A percentile compares a stretch with the other conserved stretches of the same genome.
Conservation (phyloP, 192 early-diverging fungal genomes). For the Podila horticola region DNA sequence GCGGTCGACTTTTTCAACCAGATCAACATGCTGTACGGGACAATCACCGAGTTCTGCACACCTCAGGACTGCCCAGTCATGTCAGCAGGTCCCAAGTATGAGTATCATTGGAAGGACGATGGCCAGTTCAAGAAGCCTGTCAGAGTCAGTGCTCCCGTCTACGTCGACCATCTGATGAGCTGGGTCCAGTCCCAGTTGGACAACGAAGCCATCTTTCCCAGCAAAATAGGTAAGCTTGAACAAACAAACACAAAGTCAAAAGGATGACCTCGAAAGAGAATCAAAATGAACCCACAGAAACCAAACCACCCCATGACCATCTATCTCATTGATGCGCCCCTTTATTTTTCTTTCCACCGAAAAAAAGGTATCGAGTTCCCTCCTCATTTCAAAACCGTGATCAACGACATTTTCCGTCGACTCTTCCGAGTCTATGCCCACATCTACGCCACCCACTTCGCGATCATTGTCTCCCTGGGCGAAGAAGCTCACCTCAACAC, state of each 20-base stretch:
- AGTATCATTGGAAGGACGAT: conserved; percentile 92
- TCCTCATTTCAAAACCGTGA: conserved; percentile 70
- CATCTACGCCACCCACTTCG: conserved; percentile 89
- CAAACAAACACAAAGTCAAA: too few relatives aligned
- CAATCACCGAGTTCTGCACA: conserved; percentile 89
- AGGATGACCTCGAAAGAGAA: too few relatives aligned
- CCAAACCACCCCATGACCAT: too few relatives aligned
- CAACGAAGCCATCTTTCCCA: conserved; percentile 89
- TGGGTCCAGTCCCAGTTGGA: conserved; percentile 87
- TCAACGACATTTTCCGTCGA: conserved; percentile 84
- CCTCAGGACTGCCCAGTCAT: conserved; percentile 89
- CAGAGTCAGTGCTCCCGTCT: conserved; percentile 88
- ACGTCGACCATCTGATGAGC: conserved; percentile 88
- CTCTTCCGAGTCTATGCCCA: conserved; percentile 95
- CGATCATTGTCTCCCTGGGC: conserved; percentile 76
- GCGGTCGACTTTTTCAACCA: conserved; percentile 97
- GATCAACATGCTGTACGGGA: conserved; percentile 93
- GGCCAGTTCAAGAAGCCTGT: conserved; percentile 86
- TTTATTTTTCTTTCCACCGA: background rate
- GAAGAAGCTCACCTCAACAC: conserved; percentile 94
- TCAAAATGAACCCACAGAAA: too few relatives aligned
- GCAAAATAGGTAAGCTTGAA: conserved; percentile 66
- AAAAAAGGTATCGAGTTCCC: conserved; percentile 73
- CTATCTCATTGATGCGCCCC: background rate
- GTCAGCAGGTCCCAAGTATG: conserved; percentile 87